phyloP scores from a whole-genome alignment of 2,329 filamentous ascomycete genomes.

The Diplodia seriata region DNA sequence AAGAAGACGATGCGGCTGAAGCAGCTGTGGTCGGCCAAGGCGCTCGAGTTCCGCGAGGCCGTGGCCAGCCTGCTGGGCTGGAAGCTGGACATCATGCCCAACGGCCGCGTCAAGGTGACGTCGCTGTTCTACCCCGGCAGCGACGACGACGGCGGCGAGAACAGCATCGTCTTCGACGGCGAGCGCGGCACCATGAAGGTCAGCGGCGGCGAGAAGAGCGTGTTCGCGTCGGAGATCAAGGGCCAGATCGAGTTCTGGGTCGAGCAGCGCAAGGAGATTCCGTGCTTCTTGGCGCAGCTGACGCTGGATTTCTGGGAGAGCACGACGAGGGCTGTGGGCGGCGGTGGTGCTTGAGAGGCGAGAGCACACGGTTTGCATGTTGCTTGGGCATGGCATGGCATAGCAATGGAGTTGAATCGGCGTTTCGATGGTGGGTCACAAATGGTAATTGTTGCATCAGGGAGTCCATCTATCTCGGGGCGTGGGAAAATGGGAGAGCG shows the following conservation, averaged over 20 bases:
- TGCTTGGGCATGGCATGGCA: not conserved
- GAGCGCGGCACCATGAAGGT: conserved; percentile 99
- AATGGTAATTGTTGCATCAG: no score
- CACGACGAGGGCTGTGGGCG: conserved; percentile 47
- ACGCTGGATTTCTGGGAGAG: conserved; percentile 90
- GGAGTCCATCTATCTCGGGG: no score
- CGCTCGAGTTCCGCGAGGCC: conserved; percentile 92
- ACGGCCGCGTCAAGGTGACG: conserved; percentile 92
- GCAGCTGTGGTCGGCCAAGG: conserved; percentile 90
- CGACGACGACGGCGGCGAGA: conserved; percentile 70
- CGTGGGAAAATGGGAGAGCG: no score
- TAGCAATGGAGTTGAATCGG: not conserved
- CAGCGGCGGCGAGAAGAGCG: conserved; percentile 83
- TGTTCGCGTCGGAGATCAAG: conserved; percentile 83
- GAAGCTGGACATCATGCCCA: conserved; percentile 96
- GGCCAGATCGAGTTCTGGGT: conserved; percentile 96
- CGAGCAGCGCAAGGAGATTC: conserved; percentile 89
- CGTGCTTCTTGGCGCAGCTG: conserved; percentile 87
- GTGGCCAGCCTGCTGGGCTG: conserved; percentile 92
- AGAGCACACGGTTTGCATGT: not conserved
- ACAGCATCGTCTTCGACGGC: conserved; percentile 81
- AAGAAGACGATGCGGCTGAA: conserved; percentile 87
- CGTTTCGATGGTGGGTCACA: not conserved
- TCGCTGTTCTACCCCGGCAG: conserved; percentile 78
- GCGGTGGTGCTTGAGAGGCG: not conserved